Base-by-base conservation (phyloP, 164 flowering plant species). In the Nelumbo lutea region DNA sequence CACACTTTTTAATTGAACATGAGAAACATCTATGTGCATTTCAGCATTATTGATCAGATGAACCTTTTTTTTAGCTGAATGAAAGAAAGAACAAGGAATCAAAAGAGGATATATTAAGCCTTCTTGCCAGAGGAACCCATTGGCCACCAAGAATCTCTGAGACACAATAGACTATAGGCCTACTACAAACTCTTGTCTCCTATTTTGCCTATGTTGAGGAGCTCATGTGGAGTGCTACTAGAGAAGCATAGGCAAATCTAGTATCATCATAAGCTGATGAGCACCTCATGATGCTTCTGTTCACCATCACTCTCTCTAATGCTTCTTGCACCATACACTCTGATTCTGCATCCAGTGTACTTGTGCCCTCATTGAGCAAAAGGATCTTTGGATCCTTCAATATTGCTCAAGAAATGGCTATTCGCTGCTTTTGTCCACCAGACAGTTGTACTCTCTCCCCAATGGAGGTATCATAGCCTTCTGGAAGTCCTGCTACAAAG, bases 391-490 rank as follows among this genome's bases (percentile, higher is more conserved):
- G 27, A 27, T 27, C 27, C 71, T 87, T 88, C 7, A 86, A 68
- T 2, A 88, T 81, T 0, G 96, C 93, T 43, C 93, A 72, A 1
- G 96, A 86, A 42, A 88, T 90, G 62, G 91, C 91, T 14, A 90
- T 83, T 43, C 90, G 55, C 61, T 90, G 27, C 27, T 27, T 27
- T 27, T 27, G 27, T 27, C 27, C 27, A 27, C 27, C 27, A 27
- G 27, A 27, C 59, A 88, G 44, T 68, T 90, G 93, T 2, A 82
- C 72, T 3, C 88, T 68, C 72, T 90, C 93, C 3, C 93, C 96
- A 0, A 86, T 93, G 0, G 65, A 53, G 15, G 90, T 87, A 61
- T 87, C 82, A 59, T 86, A 88, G 13, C 96, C 96, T 1, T 80
- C 75, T 0, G 91, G 91, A n/a, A 90, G 67, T 2, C 81, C 71